phyloP scores from a whole-genome alignment of 768 basidiomycete species.

The Megacollybia marginata region DNA sequence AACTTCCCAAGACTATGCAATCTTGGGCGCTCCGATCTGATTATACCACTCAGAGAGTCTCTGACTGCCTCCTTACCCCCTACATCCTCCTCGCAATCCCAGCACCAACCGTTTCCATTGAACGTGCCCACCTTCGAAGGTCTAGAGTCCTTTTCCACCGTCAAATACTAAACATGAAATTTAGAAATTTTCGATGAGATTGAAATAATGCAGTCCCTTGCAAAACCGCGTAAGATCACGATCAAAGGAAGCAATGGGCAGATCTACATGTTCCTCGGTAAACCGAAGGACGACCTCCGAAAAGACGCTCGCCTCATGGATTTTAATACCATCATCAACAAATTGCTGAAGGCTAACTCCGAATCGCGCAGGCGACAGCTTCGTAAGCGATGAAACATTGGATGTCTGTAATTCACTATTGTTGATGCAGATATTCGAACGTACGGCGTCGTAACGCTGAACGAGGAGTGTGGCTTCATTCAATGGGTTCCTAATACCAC shows the following conservation, averaged over 20 bases:
- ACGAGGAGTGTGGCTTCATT: constrained; percentile 95
- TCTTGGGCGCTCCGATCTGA: constrained; percentile 58
- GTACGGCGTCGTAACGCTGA: constrained; percentile 96
- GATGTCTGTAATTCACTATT: not conserved
- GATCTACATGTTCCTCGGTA: constrained; percentile 86
- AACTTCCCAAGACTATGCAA: constrained; percentile 48
- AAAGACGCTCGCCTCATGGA: constrained; percentile 99
- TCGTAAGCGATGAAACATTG: constrained; percentile 42
- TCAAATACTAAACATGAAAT: not conserved
- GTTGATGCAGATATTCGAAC: constrained; percentile 77
- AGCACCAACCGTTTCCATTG: constrained; percentile 75
- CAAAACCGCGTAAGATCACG: constrained; percentile 85
- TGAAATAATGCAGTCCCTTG: constrained; percentile 86
- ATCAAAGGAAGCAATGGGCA: constrained; percentile 79
- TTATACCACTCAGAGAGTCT: constrained; percentile 91
- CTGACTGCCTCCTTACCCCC: constrained; percentile 86
- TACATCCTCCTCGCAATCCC: constrained; percentile 48
- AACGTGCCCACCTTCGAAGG: constrained; percentile 72
- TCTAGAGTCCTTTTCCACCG: constrained; percentile 20
- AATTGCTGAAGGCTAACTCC: constrained; percentile 86
- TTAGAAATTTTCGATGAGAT: constrained; percentile 78
- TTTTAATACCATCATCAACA: constrained; percentile 96
- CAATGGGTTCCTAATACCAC: constrained; percentile 97
- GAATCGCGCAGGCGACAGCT: constrained; percentile 88
- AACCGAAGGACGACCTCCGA: constrained; percentile 94